A percentile compares a stretch with the other conserved stretches of the same genome.
phyloP scores from a whole-genome alignment of 441 rosid species.

The Pelargonium fulgidum region DNA sequence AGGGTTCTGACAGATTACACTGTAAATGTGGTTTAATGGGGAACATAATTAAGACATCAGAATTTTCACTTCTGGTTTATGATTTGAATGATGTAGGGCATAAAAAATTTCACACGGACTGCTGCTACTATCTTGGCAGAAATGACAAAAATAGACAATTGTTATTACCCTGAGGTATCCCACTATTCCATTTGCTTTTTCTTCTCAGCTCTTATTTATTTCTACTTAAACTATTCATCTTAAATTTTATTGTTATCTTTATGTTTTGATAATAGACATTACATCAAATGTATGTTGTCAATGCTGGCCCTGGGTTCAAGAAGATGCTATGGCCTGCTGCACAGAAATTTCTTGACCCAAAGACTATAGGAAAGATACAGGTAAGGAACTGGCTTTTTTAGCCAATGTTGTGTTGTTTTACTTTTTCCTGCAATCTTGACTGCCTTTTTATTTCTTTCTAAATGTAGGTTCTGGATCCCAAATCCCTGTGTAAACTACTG shows the following conservation, averaged over 20 bases:
- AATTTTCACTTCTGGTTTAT: slow-evolving; percentile 24
- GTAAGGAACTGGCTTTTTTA: slow-evolving; percentile 31
- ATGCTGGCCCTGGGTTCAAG: slow-evolving; percentile 94
- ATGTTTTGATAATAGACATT: slow-evolving; percentile 51
- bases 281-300: slow-evolving; percentile 79
- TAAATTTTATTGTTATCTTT: neutral
- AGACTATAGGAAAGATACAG: slow-evolving; percentile 78
- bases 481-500: slow-evolving; percentile 55
- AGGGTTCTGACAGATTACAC: neutral
- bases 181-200: slow-evolving; percentile 13
- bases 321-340: slow-evolving; percentile 99
- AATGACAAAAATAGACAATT: slow-evolving; percentile 73
- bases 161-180: slow-evolving; percentile 92
- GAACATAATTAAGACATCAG: neutral
- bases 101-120: slow-evolving; percentile 77
- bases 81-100: slow-evolving; percentile 50
- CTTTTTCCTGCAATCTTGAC: slow-evolving; percentile 7
- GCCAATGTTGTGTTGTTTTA: slow-evolving; percentile 11
- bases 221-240: slow-evolving; percentile 17
- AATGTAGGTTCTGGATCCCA: slow-evolving; percentile 78
- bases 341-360: slow-evolving; percentile 83
- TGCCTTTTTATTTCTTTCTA: slow-evolving; percentile 16
- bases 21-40: neutral
- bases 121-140: slow-evolving; percentile 78
- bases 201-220: slow-evolving; percentile 12